Base-by-base conservation (phyloP, 306 rosid genomes). In the Trifolium pratense region DNA sequence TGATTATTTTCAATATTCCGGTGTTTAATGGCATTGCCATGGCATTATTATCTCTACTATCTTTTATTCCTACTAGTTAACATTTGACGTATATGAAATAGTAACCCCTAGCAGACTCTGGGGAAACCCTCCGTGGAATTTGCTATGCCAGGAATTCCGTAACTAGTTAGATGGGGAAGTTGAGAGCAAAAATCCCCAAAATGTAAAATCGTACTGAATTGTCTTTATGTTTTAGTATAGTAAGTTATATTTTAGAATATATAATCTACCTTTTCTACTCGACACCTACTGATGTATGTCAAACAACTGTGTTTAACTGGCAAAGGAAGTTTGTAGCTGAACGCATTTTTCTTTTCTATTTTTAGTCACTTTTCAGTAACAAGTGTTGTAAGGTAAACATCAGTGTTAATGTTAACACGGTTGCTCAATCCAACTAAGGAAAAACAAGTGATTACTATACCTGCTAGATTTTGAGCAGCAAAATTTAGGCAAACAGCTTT, bases 391-490 rank as follows among this genome's bases (percentile, higher is more conserved):
- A 45, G 36, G 39, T 29, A 71, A 72, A 58, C 73, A 55, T 12
- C 23, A n/a, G 51, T 68, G 26, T 52, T 73, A 34, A 21, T 29
- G 26, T 57, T 17, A 59, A 75, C 70, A 58, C 9, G 40, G 16
- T 48, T 67, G 59, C 66, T 60, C 66, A 37, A 39, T 42, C 79
- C 42, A 70, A 57, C 63, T 40, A 53, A 43, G 40, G 18, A 70
- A 69, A 43, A 55, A 61, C 20, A 56, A 55, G 62, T 43, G 69
- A 29, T 52, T 56, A 56, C 10, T 45, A 32, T 92, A 92, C 97
- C 97, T 53, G 90, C 88, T 39, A 92, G 89, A 78, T 92, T 92
- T 71, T 87, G 88, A 43, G 97, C 88, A 63, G 97, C 89, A 82
- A 92, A 92, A 67, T 84, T 90, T 18, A 92, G 88, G 89, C 97